phyloP scores from a whole-genome alignment of 768 basidiomycete genomes.

The Megacollybia marginata region DNA sequence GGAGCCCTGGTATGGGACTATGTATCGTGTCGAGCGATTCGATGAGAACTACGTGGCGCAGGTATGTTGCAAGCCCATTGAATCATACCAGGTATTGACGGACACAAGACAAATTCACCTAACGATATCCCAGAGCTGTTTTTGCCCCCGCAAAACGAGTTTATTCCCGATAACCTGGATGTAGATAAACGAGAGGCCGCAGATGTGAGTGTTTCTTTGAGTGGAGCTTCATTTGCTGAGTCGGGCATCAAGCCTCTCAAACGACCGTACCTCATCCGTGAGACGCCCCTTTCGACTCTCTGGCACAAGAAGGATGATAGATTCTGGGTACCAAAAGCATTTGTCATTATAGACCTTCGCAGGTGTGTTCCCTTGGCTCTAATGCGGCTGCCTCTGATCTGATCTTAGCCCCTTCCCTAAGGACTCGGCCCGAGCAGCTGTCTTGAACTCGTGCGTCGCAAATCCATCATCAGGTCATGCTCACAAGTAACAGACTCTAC shows the following conservation, averaged over 20 bases:
- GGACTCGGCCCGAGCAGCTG: slow-evolving; percentile 57
- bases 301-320: slow-evolving; percentile 98
- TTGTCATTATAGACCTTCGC: slow-evolving; percentile 66
- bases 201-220: slow-evolving; percentile 36
- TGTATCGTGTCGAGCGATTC: slow-evolving; percentile 70
- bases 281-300: slow-evolving; percentile 63
- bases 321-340: slow-evolving; percentile 93
- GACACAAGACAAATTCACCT: slow-evolving; percentile 47
- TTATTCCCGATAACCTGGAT: slow-evolving; percentile 81
- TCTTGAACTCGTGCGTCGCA: slow-evolving; percentile 57
- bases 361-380: slow-evolving; percentile 36
- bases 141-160: slow-evolving; percentile 82
- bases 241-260: slow-evolving; percentile 49
- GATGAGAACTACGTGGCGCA: slow-evolving; percentile 53
- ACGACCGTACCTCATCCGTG: slow-evolving; percentile 68
- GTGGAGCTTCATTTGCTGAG: neutral
- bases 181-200: slow-evolving; percentile 68
- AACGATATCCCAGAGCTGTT: slow-evolving; percentile 64
- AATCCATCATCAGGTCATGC: too few species aligned
- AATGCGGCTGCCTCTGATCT: neutral
- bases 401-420: slow-evolving; percentile 46
- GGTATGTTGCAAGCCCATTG: slow-evolving; percentile 23
- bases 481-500: slow-evolving; percentile 47
- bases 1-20: slow-evolving; percentile 92
- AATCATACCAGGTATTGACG: neutral